Base-by-base conservation (phyloP, 1,139 yeast genomes). In the Yamadazyma sp. region DNA sequence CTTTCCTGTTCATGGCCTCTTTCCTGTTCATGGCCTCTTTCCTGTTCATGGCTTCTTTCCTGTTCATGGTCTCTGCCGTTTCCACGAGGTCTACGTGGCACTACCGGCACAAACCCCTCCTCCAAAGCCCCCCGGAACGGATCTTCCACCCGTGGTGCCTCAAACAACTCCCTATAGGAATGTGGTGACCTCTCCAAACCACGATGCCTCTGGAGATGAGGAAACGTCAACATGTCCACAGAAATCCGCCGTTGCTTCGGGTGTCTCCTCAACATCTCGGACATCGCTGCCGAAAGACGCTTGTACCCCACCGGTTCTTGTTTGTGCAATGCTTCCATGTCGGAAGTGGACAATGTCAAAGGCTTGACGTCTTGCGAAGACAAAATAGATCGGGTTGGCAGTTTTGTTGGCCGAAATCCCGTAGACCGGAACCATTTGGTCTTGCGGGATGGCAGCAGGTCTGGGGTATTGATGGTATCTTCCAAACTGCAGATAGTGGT, bases 141-240 rank as follows among this genome's bases (percentile, higher is more conserved):
- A n/a, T n/a, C n/a, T n/a, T n/a, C n/a, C n/a, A n/a, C n/a, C n/a
- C n/a, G n/a, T 24, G 13, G 14, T n/a, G n/a, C 6, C 27, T 24
- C 9, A 5, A 24, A 24, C 6, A 24, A 6, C 6, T 24, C 27
- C 9, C 27, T 24, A 10, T n/a, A 23, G 5, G 25, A 23, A 23
- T 23, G n/a, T 4, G 25, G 25, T 8, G 8, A 8, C 21, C 8
- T 18, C 8, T 18, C 21, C 21, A 18, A 18, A 10, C 25, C 9
- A 10, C 9, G 11, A 12, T n/a, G 28, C 15, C 23, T 15, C 18
- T 36, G 38, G 21, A 37, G 37, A 18, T 37, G 44, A 6, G 44
- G 44, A 23, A 29, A 40, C 22, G 27, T 14, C 8, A 40, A 29
- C 44, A 40, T 40, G 11, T 34, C 37, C 8, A 38, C 33, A 7